Conservation (phyloP, 148 eudicot genomes). For the Amaranthus hypochondriacus region DNA sequence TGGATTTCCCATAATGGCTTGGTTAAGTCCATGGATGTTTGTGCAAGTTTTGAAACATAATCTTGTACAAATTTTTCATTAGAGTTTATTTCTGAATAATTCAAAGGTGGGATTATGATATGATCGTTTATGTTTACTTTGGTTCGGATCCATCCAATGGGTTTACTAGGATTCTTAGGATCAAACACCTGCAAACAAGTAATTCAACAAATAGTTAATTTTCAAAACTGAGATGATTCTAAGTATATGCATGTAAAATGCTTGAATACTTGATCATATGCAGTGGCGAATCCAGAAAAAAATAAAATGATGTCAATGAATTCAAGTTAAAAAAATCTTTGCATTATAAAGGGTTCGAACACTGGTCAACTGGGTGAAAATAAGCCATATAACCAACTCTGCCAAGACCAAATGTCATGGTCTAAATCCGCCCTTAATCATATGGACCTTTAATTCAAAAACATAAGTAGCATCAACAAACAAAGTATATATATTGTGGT, state of each 20-base stretch:
- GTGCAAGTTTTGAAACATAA: conserved; percentile 43
- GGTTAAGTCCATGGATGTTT: conserved; percentile 34
- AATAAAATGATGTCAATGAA: not conserved
- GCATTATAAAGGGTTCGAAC: too few species aligned
- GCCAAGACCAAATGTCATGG: too few species aligned
- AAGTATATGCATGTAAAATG: not conserved
- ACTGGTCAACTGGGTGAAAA: too few species aligned
- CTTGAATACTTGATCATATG: too few species aligned
- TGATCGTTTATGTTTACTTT: conserved; percentile 41
- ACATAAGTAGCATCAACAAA: too few species aligned
- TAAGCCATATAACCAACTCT: too few species aligned
- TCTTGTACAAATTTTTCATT: conserved; percentile 53
- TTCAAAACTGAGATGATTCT: not conserved
- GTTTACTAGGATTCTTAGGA: conserved; percentile 20
- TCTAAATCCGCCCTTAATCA: too few species aligned
- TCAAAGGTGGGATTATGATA: conserved; percentile 35
- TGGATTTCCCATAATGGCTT: conserved; percentile 79
- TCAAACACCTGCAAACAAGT: conserved; percentile 22
- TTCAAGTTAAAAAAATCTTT: too few species aligned
- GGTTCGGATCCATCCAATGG: conserved; percentile 42
- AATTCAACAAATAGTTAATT: too few species aligned
- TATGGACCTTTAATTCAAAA: too few species aligned
- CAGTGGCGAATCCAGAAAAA: not conserved
- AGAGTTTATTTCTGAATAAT: conserved; percentile 30
- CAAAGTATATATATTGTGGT: too few species aligned